Conservation (phyloP, 495 filamentous ascomycete genomes). For the Aspergillus olivimuriae region DNA sequence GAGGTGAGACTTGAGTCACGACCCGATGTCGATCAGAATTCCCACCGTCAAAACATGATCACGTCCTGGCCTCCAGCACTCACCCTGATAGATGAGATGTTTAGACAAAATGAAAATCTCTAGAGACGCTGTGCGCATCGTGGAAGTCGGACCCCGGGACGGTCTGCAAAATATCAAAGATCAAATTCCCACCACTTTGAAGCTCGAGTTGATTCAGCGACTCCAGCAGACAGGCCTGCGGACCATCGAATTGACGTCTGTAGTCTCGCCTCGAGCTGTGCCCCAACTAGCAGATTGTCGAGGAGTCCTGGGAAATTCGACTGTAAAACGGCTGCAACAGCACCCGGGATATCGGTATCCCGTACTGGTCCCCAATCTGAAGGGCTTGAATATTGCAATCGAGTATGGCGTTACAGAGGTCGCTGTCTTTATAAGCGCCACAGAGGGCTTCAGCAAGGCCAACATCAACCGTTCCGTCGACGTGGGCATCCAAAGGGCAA, state of each 20-base stretch:
- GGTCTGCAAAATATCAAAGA: conserved; percentile 38
- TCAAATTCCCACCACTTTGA: conserved; percentile 25
- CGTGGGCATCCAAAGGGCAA: conserved; percentile 23
- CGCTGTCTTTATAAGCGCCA: conserved; percentile 39
- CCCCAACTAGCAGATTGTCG: conserved; percentile 39
- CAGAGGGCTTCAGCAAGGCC: conserved; percentile 35
- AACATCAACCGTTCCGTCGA: conserved; percentile 39
- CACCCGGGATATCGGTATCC: conserved; percentile 16
- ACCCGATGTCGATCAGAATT: too few relatives aligned
- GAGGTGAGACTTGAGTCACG: background rate
- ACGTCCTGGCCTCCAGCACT: background rate
- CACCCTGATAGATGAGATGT: background rate
- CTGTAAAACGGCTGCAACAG: conserved; percentile 5
- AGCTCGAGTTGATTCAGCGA: conserved; percentile 33
- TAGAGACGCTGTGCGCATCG: conserved; percentile 25
- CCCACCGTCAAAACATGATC: too few relatives aligned
- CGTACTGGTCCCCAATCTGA: conserved; percentile 36
- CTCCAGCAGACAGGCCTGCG: conserved; percentile 23
- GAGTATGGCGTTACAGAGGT: conserved; percentile 28
- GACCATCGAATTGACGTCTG: conserved; percentile 38
- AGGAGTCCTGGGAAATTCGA: conserved; percentile 16
- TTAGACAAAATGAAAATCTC: conserved; percentile 3
- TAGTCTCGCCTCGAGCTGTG: conserved; percentile 35
- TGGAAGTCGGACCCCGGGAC: conserved; percentile 44
- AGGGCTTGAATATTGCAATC: conserved; percentile 30